A percentile compares a stretch with the other conserved stretches of the same genome.
These are phyloP conservation scores for Ustulina deusta DNA, from an alignment of 2,329 filamentous ascomycete species.

Conservation along the genomic window DNA sequence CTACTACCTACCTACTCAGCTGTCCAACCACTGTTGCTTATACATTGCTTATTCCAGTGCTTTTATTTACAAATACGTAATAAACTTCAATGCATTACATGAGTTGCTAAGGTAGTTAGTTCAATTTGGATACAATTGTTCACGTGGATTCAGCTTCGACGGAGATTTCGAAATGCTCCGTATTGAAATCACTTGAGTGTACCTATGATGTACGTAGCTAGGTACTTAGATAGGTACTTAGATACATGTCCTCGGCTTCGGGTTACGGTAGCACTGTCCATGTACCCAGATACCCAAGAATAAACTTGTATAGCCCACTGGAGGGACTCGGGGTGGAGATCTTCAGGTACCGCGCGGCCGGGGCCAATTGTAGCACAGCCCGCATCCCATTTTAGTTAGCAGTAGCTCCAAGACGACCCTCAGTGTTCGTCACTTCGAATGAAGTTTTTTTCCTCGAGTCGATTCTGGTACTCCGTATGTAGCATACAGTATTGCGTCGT, in stretches of 20 bases:
- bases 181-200: too few species aligned
- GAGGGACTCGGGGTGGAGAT: slow-evolving; percentile 25
- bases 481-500: slow-evolving; percentile 34
- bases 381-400: slow-evolving; percentile 45
- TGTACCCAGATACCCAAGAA: slow-evolving; percentile 4
- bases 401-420: slow-evolving; percentile 43
- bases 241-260: background rate
- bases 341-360: slow-evolving; percentile 49
- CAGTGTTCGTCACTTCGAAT: slow-evolving; percentile 39
- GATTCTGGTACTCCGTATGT: slow-evolving; percentile 29
- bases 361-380: slow-evolving; percentile 47
- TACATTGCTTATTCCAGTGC: too few species aligned
- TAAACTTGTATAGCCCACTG: slow-evolving; percentile 4
- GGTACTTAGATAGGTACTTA: background rate
- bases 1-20: background rate
- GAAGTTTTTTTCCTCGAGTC: slow-evolving; percentile 36
- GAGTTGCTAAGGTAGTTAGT: background rate
- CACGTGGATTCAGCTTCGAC: background rate
- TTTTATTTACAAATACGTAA: too few species aligned
- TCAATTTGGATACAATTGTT: background rate
- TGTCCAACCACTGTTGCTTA: too few species aligned
- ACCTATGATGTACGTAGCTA: background rate
- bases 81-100: background rate
- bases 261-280: background rate
- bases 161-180: background rate